Conservation (phyloP, 2,329 filamentous ascomycete genomes). For the Fusarium ambrosium region DNA sequence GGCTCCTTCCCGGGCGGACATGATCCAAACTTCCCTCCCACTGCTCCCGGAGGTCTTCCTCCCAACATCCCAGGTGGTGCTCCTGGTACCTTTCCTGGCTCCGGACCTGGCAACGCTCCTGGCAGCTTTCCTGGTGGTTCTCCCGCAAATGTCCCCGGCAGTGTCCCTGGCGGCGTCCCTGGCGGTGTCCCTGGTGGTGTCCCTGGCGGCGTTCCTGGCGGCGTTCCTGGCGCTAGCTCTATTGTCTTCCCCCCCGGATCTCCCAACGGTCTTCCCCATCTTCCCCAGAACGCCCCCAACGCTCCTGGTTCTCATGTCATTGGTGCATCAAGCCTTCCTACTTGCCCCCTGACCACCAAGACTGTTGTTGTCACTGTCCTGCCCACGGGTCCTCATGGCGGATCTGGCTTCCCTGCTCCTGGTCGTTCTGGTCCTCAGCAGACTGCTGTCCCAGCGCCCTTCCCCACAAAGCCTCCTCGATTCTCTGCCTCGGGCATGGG, state of each 20-base stretch:
- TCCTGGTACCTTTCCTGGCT: conserved; percentile 25
- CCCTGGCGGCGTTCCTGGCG: conserved; percentile 19
- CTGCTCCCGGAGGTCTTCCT: conserved; percentile 28
- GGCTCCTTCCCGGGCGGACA: conserved; percentile 27
- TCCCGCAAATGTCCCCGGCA: conserved; percentile 28
- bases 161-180: conserved; percentile 3
- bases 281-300: conserved; percentile 10
- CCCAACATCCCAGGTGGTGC: conserved; percentile 17
- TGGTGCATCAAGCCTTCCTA: conserved; percentile 43
- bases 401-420: conserved; percentile 31
- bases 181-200: conserved; percentile 1
- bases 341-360: conserved; percentile 57
- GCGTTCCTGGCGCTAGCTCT: conserved; percentile 12
- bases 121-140: conserved; percentile 10
- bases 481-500: conserved; percentile 19
- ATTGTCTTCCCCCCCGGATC: not conserved
- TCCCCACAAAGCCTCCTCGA: conserved; percentile 46
- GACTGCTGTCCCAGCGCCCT: conserved; percentile 43
- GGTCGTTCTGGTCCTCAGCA: conserved; percentile 36
- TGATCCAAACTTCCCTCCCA: conserved; percentile 21
- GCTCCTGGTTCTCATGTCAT: conserved; percentile 8
- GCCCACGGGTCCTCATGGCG: conserved; percentile 48
- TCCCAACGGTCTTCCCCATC: not conserved
- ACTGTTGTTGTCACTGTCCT: conserved; percentile 65
- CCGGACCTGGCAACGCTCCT: conserved; percentile 11